Evolutionary conservation across 2,329 filamentous ascomycete genomes (phyloP), one percentile per base, ranked within the genome.

Genomic region (Zopfia rhizophila): DNA sequence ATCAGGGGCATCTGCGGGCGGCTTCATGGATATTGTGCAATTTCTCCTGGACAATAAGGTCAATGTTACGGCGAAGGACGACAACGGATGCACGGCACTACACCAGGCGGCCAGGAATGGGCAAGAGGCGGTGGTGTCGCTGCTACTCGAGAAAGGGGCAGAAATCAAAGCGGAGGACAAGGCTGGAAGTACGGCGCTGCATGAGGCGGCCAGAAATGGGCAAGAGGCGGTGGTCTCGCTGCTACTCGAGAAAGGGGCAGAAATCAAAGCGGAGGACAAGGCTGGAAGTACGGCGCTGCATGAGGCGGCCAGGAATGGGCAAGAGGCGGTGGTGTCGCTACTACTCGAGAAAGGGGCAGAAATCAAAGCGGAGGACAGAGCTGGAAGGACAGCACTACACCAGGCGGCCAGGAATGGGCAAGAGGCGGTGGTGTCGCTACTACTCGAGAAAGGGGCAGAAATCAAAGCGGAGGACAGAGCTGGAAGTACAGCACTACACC

Each of bases 61-160:
- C n/a, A 25, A 44, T 19, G 6, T 57, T 7, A 27, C 29, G 10
- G 17, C 22, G 3, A 25, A 18, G 4, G 45, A 27, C 12, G 45
- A 45, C 11, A 49, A 60, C 23, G 47, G 47, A 12, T 53, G 51
- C 5, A 52, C 43, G 8, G 23, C 19, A 6, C 21, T 60, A n/a
- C 56, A 60, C 38, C 46, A 45, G 19, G 56, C 56, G 3, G 51
- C 56, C n/a, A 55, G 40, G 39, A 41, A 42, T 8, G 52, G 47
- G 5, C 50, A 48, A 3, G 10, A n/a, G 5, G n/a, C 24, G 2
- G 29, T 44, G 1, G 24, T 45, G 1, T 1, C 37, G 6, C 33
- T 37, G 8, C 30, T 60, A 3, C n/a, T 57, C 2, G 12, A 40
- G 5, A n/a, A 40, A 11, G 54, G 45, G 7, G 30, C 32, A 3